Percentiles rank a stretch among this genome's conserved stretches.
Conservation (phyloP, 2,329 filamentous ascomycete species). For the Trichoderma citrinoviride region DNA sequence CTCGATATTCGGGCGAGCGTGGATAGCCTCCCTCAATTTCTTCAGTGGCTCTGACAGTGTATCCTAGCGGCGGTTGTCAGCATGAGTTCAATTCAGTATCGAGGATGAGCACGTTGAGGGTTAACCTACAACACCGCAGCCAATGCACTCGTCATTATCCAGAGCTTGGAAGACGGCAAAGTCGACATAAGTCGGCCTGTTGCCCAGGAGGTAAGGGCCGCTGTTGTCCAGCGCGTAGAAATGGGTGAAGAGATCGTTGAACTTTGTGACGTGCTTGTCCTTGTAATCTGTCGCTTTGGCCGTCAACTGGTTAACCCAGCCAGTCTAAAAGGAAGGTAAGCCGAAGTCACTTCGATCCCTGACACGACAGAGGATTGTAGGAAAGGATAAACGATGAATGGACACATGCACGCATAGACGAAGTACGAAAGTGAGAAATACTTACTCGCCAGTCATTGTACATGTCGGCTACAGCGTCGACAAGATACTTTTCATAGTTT, state of each 20-base stretch:
- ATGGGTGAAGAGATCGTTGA: constrained; percentile 24
- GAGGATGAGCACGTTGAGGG: background rate
- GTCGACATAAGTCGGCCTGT: constrained; percentile 39
- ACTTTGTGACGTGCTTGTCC: constrained; percentile 26
- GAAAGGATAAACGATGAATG: too few relatives aligned
- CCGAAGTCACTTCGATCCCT: background rate
- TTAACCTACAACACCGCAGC: constrained; percentile 6
- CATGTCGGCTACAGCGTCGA: constrained; percentile 39
- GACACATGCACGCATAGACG: too few relatives aligned
- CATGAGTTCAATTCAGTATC: background rate
- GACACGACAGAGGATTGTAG: background rate
- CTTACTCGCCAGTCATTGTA: constrained; percentile 43
- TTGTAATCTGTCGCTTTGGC: constrained; percentile 30
- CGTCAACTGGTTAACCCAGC: constrained; percentile 32
- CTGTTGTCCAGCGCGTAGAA: constrained; percentile 34
- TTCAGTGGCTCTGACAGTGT: constrained; percentile 10
- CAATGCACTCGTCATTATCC: constrained; percentile 37
- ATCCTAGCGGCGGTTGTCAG: background rate
- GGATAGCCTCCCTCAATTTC: constrained; percentile 8
- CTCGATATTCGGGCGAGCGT: constrained; percentile 4
- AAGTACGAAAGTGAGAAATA: background rate
- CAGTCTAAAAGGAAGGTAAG: background rate
- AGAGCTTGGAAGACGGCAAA: constrained; percentile 41
- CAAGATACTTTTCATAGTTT: constrained; percentile 37
- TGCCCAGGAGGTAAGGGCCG: constrained; percentile 39